These are phyloP conservation scores for Myotisia sp. DNA, from an alignment of 2,329 filamentous ascomycete genomes.

Conservation along the genomic window DNA sequence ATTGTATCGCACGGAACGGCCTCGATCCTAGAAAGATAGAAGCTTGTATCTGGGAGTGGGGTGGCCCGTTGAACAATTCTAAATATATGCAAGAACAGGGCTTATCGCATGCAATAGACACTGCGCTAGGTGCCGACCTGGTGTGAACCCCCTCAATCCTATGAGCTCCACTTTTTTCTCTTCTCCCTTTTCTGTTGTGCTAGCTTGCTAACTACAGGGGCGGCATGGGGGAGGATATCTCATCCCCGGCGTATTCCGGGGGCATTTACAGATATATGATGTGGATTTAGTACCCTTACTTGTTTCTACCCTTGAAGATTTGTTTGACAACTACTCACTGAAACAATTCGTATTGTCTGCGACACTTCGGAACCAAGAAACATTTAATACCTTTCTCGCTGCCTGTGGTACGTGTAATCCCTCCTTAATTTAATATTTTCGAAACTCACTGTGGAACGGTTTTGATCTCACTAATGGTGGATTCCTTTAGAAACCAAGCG, in stretches of 20 bases:
- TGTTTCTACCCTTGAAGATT: slow-evolving; percentile 39
- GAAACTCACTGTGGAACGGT: slow-evolving; percentile 1
- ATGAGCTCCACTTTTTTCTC: no score
- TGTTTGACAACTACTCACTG: slow-evolving; percentile 40
- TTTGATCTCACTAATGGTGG: not conserved
- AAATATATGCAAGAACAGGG: not conserved
- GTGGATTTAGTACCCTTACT: slow-evolving; percentile 43
- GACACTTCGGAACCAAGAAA: slow-evolving; percentile 48
- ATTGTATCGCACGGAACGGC: slow-evolving; percentile 24
- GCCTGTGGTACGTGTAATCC: slow-evolving; percentile 40
- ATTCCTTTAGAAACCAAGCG: slow-evolving; percentile 17
- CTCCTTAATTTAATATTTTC: not conserved
- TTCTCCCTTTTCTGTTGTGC: not conserved
- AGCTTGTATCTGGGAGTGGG: slow-evolving; percentile 32
- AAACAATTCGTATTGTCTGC: slow-evolving; percentile 45
- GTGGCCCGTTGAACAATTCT: slow-evolving; percentile 17
- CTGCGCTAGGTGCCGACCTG: slow-evolving; percentile 30
- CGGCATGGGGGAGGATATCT: not conserved
- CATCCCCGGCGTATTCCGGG: not conserved
- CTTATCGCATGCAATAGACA: slow-evolving; percentile 19
- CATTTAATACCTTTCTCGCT: slow-evolving; percentile 44
- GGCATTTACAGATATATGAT: slow-evolving; percentile 43
- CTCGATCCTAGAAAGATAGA: slow-evolving; percentile 15
- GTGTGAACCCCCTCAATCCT: no score
- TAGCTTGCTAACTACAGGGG: slow-evolving; percentile 1